Evolutionary conservation across 2,329 filamentous ascomycete genomes (phyloP).

Genomic region (Hypoxylon sp.): DNA sequence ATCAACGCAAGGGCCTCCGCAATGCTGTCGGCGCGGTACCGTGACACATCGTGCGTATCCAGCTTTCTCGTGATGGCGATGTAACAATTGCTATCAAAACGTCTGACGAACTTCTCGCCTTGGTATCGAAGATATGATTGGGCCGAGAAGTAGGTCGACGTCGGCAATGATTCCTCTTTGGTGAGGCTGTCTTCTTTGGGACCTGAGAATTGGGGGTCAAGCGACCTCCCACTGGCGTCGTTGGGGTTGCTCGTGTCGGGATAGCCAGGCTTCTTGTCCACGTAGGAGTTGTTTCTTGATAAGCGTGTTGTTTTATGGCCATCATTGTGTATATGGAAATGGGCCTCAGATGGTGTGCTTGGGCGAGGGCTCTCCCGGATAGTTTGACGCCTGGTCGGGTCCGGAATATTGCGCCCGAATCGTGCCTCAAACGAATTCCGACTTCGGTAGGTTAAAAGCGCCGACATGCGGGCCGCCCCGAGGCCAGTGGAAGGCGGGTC

Average conservation of each 20-base stretch:
- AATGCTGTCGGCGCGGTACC: constrained; percentile 73
- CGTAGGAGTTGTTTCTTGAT: constrained; percentile 58
- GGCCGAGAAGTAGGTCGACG: constrained; percentile 93
- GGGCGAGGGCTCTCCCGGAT: constrained; percentile 74
- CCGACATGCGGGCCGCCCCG: constrained; percentile 95
- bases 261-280: constrained; percentile 36
- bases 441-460: constrained; percentile 92
- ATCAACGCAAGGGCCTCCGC: constrained; percentile 81
- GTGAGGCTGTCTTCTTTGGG: constrained; percentile 61
- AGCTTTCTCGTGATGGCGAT: constrained; percentile 98
- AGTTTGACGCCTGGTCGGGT: constrained; percentile 81
- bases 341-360: constrained; percentile 71
- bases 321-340: constrained; percentile 85
- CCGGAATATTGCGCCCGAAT: constrained; percentile 91
- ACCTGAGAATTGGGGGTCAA: constrained; percentile 76
- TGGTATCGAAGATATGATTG: constrained; percentile 98
- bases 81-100: constrained; percentile 98
- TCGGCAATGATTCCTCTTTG: constrained; percentile 60
- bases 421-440: constrained; percentile 96
- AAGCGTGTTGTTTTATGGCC: constrained; percentile 71
- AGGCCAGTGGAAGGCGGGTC: constrained; percentile 88
- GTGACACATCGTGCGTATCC: constrained; percentile 94
- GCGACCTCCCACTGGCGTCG: constrained; percentile 37
- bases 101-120: constrained; percentile 93
- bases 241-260: constrained; percentile 27